These are phyloP conservation scores for Oryza australiensis DNA, from an alignment of 176 grass and related monocot species.

Conservation along the genomic window DNA sequence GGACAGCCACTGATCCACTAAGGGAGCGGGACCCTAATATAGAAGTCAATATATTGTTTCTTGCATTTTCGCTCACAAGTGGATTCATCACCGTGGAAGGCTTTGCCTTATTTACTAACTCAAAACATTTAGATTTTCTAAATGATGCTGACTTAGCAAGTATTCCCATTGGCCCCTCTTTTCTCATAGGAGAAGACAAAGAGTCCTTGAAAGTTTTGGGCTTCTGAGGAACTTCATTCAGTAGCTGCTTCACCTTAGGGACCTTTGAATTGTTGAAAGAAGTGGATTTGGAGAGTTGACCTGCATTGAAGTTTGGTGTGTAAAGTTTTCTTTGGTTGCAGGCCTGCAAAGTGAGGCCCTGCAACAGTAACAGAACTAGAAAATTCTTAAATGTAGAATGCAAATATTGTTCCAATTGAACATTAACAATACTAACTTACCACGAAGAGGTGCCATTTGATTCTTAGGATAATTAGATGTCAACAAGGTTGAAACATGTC, in stretches of 20 bases:
- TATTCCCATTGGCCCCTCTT: constrained; percentile 43
- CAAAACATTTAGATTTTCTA: constrained; percentile 56
- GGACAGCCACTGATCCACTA: constrained; percentile 33
- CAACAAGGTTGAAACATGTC: constrained; percentile 26
- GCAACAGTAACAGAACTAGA: constrained; percentile 25
- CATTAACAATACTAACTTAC: constrained; percentile 49
- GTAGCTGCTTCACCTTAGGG: constrained; percentile 90
- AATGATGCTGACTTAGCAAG: constrained; percentile 69
- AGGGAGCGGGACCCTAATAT: constrained; percentile 52
- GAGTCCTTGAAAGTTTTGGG: constrained; percentile 56
- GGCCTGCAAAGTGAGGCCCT: not conserved
- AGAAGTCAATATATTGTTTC: constrained; percentile 55
- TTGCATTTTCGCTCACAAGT: constrained; percentile 28
- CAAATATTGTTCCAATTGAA: constrained; percentile 6
- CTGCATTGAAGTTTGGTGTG: constrained; percentile 48
- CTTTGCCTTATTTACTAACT: constrained; percentile 47
- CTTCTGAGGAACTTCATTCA: constrained; percentile 63
- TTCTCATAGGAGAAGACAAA: constrained; percentile 53
- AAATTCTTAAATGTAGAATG: not conserved
- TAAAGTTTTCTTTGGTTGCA: not conserved
- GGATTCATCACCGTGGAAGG: constrained; percentile 45
- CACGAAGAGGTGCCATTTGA: constrained; percentile 38
- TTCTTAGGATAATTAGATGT: constrained; percentile 40
- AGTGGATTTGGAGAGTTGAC: constrained; percentile 63
- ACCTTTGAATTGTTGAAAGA: constrained; percentile 91